Percentiles rank a stretch among this genome's conserved stretches.
These are phyloP conservation scores for Tulasnella sp. DNA, from an alignment of 768 basidiomycete species.

Conservation along the genomic window DNA sequence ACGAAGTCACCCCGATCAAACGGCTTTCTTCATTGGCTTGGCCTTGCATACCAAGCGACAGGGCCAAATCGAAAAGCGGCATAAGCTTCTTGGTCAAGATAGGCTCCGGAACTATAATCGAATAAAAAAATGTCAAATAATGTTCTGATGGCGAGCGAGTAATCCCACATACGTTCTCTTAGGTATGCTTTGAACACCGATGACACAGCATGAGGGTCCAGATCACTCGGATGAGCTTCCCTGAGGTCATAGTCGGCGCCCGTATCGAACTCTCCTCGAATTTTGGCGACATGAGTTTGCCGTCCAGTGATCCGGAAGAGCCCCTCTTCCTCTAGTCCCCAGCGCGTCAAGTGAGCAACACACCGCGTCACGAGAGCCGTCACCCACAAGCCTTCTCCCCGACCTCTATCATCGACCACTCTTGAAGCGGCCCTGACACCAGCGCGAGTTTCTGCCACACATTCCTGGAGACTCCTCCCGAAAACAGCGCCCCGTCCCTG, in stretches of 20 bases:
- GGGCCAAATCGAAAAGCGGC: conserved; percentile 68
- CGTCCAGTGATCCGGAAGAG: conserved; percentile 81
- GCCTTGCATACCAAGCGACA: conserved; percentile 37
- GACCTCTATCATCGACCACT: conserved; percentile 10
- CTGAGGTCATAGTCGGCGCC: conserved; percentile 81
- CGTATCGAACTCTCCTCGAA: conserved; percentile 73
- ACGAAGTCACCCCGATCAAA: conserved; percentile 2
- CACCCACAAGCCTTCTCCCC: conserved; percentile 25
- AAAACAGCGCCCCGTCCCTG: conserved; percentile 47
- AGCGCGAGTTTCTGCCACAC: conserved; percentile 47
- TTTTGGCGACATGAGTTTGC: conserved; percentile 61
- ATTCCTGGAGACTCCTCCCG: conserved; percentile 43
- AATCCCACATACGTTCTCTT: conserved; percentile 64
- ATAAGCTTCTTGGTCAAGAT: conserved; percentile 63
- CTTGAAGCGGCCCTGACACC: conserved; percentile 18
- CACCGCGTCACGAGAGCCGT: conserved; percentile 74
- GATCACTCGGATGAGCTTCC: conserved; percentile 66
- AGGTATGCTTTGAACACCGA: conserved; percentile 88
- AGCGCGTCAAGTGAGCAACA: conserved; percentile 66
- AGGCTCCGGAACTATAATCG: conserved; percentile 63
- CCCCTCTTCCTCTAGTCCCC: conserved; percentile 81
- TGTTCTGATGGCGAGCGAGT: background rate
- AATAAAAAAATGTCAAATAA: conserved; percentile 15
- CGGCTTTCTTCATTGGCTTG: conserved; percentile 25
- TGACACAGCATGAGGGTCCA: conserved; percentile 91